Evolutionary conservation across 2,329 filamentous ascomycete genomes (phyloP).

Genomic region (Fusarium tupiense): DNA sequence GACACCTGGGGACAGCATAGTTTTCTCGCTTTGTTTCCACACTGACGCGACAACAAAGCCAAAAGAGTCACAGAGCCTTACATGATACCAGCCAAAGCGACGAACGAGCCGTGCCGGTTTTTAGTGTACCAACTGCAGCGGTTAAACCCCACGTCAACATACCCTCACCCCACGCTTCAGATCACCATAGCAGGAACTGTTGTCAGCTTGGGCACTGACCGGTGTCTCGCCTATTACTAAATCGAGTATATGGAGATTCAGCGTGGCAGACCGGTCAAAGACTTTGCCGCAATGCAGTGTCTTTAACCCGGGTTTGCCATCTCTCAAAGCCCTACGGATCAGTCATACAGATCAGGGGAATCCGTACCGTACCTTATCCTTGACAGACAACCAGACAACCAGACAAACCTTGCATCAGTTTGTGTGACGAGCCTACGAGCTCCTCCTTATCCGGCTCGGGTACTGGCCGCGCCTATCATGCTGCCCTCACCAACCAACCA

Average conservation of each 20-base stretch:
- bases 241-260: slow-evolving; percentile 4
- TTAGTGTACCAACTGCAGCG: slow-evolving; percentile 1
- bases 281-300: slow-evolving; percentile 24
- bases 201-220: slow-evolving; percentile 31
- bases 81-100: not conserved
- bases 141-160: slow-evolving; percentile 16
- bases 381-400: not conserved
- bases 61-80: slow-evolving; percentile 11
- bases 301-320: slow-evolving; percentile 12
- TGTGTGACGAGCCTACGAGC: slow-evolving; percentile 11
- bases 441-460: slow-evolving; percentile 25
- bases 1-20: not conserved
- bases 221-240: slow-evolving; percentile 19
- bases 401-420: slow-evolving; percentile 7
- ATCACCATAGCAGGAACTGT: slow-evolving; percentile 1
- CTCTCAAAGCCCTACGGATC: slow-evolving; percentile 25
- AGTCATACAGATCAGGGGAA: slow-evolving; percentile 36
- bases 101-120: slow-evolving; percentile 5
- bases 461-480: slow-evolving; percentile 31
- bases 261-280: not conserved
- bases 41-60: slow-evolving; percentile 26
- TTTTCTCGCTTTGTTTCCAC: slow-evolving; percentile 29
- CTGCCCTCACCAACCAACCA: slow-evolving; percentile 16
- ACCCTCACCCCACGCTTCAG: not conserved
- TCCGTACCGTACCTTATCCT: slow-evolving; percentile 1